Evolutionary conservation across 2,329 filamentous ascomycete species (phyloP).

Genomic region (Mycocentrospora acerina): DNA sequence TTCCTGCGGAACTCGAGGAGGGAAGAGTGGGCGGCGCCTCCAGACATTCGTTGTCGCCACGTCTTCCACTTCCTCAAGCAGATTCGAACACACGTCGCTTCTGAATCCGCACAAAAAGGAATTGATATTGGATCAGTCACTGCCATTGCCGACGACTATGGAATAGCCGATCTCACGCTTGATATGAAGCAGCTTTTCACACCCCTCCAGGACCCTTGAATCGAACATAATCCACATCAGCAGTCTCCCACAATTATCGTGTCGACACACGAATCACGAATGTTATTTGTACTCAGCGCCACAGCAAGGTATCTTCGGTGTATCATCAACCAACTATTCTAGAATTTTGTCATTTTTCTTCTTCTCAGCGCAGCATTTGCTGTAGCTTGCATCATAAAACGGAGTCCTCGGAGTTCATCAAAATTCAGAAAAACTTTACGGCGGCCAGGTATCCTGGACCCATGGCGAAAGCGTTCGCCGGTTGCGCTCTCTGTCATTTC

Average conservation of each 20-base stretch:
- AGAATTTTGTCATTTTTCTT: slow-evolving; percentile 13
- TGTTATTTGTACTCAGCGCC: slow-evolving; percentile 8
- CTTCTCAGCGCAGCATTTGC: slow-evolving; percentile 16
- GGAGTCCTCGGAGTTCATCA: slow-evolving; percentile 29
- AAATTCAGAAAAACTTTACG: slow-evolving; percentile 6
- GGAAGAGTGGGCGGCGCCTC: slow-evolving; percentile 56
- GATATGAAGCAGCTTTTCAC: slow-evolving; percentile 73
- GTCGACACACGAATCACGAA: slow-evolving; percentile 4
- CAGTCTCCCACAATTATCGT: not conserved
- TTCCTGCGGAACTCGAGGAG: slow-evolving; percentile 61
- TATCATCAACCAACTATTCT: slow-evolving; percentile 19
- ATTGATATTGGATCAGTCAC: slow-evolving; percentile 69
- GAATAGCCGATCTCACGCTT: slow-evolving; percentile 63
- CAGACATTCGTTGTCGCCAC: slow-evolving; percentile 62
- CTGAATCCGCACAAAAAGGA: slow-evolving; percentile 65
- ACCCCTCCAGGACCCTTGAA: slow-evolving; percentile 48
- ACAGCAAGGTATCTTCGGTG: slow-evolving; percentile 19
- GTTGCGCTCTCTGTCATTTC: slow-evolving; percentile 18
- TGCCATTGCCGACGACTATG: slow-evolving; percentile 68
- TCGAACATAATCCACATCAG: slow-evolving; percentile 4
- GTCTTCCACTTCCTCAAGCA: slow-evolving; percentile 63
- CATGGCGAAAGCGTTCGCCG: slow-evolving; percentile 19
- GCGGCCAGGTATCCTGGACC: slow-evolving; percentile 9
- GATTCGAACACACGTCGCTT: slow-evolving; percentile 61
- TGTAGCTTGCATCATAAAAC: slow-evolving; percentile 28